Evolutionary conservation across 23 red algal species (phyloP).

Genomic region (Pyropia haitanensis): DNA sequence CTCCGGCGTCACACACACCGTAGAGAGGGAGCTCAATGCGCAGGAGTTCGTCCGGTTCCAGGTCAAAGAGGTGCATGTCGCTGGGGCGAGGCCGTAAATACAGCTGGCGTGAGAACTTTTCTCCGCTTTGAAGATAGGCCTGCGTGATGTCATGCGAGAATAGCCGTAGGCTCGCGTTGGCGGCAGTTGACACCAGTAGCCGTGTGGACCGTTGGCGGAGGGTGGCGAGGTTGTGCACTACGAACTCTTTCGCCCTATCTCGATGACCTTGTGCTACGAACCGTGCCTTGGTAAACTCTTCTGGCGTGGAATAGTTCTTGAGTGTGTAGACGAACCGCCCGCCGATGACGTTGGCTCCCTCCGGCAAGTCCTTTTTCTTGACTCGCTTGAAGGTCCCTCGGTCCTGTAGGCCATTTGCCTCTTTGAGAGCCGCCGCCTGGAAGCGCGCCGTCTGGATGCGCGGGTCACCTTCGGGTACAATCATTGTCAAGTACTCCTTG

Average conservation of each 20-base stretch:
- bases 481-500: neutral
- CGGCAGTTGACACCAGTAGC: neutral
- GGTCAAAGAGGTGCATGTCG: neutral
- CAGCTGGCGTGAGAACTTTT: neutral
- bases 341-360: neutral
- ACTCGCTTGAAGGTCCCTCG: neutral
- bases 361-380: neutral
- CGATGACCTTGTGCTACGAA: neutral
- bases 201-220: conserved; percentile 2
- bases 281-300: conserved; percentile 2
- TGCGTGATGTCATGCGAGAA: conserved; percentile 1
- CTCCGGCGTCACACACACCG: neutral
- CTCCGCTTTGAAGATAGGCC: conserved; percentile 1
- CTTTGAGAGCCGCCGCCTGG: neutral
- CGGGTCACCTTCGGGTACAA: neutral
- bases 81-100: neutral
- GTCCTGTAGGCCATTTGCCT: neutral
- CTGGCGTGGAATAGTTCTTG: neutral
- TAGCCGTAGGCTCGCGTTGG: neutral
- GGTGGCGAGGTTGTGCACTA: conserved; percentile 7
- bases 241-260: neutral
- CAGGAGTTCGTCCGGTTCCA: neutral
- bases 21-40: too few species aligned
- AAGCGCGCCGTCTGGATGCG: neutral
- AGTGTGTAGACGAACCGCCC: neutral